Evolutionary conservation across 208 protist species (phyloP).

Genomic region (Endotrypanum monterogeii): DNA sequence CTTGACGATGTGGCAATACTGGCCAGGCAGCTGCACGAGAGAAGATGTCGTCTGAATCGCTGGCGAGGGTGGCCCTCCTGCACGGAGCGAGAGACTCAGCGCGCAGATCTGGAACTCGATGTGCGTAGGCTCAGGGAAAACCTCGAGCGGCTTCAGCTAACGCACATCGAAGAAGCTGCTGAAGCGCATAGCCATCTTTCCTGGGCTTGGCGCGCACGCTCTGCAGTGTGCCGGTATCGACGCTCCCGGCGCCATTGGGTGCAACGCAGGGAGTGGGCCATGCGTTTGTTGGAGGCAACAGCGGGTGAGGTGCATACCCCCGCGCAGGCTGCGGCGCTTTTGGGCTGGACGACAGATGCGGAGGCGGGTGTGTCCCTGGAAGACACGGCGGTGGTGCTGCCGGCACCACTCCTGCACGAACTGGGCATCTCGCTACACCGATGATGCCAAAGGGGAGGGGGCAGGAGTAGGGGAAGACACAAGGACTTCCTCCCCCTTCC

Average conservation of each 20-base stretch:
- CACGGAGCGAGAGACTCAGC: conserved; percentile 20
- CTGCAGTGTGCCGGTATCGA: conserved; percentile 48
- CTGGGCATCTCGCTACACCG: conserved; percentile 6
- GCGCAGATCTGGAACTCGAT: conserved; percentile 8
- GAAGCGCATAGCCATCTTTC: neutral
- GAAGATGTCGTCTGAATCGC: conserved; percentile 13
- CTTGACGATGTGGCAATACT: neutral
- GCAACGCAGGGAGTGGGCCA: conserved; percentile 67
- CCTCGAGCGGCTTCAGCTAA: conserved; percentile 1
- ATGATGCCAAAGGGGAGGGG: neutral
- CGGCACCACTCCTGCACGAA: conserved; percentile 20
- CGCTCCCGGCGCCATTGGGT: conserved; percentile 58
- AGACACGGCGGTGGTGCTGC: conserved; percentile 47
- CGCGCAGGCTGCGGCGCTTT: conserved; percentile 46
- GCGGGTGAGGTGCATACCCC: conserved; percentile 50
- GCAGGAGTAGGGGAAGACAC: neutral
- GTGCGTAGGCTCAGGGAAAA: conserved; percentile 6
- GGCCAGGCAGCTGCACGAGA: conserved; percentile 8
- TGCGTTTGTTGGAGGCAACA: conserved; percentile 64
- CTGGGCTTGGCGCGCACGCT: conserved; percentile 6
- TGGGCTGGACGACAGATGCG: conserved; percentile 70
- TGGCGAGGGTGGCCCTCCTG: conserved; percentile 22
- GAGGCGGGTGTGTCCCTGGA: conserved; percentile 56
- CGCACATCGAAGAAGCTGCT: neutral
- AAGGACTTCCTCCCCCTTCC: neutral